Percentiles rank a stretch among this genome's conserved stretches.
Evolutionary conservation across 805 yeast genomes (phyloP).

Genomic region (Pichia cabralensis): DNA sequence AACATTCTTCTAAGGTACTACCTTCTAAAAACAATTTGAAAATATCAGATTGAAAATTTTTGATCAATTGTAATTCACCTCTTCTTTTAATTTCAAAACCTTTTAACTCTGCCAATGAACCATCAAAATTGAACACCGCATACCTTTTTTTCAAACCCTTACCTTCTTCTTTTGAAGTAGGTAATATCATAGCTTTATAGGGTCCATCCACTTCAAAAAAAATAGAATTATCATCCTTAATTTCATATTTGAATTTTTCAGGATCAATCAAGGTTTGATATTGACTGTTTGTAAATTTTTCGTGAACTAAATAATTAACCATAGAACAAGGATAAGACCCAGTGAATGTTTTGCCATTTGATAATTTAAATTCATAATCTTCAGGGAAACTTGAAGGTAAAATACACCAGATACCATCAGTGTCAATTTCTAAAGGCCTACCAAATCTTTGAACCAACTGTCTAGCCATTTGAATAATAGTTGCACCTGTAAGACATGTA

Average conservation of each 20-base stretch:
- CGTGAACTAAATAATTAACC: constrained; percentile 89
- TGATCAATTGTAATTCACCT: constrained; percentile 89
- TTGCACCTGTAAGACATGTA: constrained; percentile 95
- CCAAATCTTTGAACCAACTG: constrained; percentile 86
- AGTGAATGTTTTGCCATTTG: constrained; percentile 66
- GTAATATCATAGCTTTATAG: constrained; percentile 92
- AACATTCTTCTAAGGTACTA: constrained; percentile 64
- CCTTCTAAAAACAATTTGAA: constrained; percentile 90
- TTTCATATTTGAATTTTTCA: constrained; percentile 54
- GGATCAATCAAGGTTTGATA: constrained; percentile 82
- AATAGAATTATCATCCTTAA: constrained; percentile 83
- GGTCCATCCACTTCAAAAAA: constrained; percentile 99
- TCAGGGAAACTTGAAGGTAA: constrained; percentile 92
- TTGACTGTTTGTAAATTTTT: constrained; percentile 85
- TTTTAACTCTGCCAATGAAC: constrained; percentile 86
- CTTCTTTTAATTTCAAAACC: constrained; percentile 96
- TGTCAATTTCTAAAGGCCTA: constrained; percentile 90
- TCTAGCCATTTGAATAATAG: constrained; percentile 96
- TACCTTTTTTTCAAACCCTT: constrained; percentile 92
- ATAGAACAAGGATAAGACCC: constrained; percentile 93
- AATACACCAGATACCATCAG: constrained; percentile 99
- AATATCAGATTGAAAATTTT: constrained; percentile 90
- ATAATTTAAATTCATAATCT: constrained; percentile 57
- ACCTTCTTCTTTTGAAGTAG: constrained; percentile 96
- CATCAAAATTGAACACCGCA: constrained; percentile 94